Percentiles rank a stretch among this genome's conserved stretches.
Conservation (phyloP, 192 early-diverging fungal species). For the Dimargaris xerosporica region DNA sequence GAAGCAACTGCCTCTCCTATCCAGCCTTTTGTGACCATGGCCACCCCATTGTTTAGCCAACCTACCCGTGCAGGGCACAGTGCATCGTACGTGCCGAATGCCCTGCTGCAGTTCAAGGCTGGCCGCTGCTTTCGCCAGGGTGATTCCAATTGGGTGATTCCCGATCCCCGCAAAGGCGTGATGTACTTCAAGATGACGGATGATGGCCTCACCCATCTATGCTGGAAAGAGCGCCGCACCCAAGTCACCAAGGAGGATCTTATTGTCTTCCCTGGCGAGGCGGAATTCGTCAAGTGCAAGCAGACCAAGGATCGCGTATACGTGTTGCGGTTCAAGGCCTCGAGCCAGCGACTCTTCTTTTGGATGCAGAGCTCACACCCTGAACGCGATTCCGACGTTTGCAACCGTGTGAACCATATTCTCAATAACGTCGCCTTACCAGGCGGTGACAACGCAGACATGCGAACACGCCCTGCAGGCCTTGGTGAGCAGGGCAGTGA, state of each 20-base stretch:
- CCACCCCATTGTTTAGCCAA: slow-evolving; percentile 6
- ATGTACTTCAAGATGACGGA: slow-evolving; percentile 29
- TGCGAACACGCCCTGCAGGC: slow-evolving; percentile 17
- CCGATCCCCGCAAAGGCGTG: slow-evolving; percentile 55
- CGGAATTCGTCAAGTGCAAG: slow-evolving; percentile 37
- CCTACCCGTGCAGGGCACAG: background rate
- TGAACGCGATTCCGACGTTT: slow-evolving; percentile 39
- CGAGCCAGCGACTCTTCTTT: slow-evolving; percentile 60
- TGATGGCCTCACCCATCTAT: slow-evolving; percentile 63
- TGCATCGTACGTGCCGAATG: background rate
- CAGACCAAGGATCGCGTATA: slow-evolving; percentile 54
- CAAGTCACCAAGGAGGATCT: slow-evolving; percentile 40
- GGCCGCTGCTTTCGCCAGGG: slow-evolving; percentile 51
- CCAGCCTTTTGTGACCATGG: background rate
- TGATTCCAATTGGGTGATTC: slow-evolving; percentile 44
- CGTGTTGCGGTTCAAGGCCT: slow-evolving; percentile 67
- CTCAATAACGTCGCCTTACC: slow-evolving; percentile 22
- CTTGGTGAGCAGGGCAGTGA: slow-evolving; percentile 11
- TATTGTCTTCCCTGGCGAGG: slow-evolving; percentile 66
- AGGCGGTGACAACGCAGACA: slow-evolving; percentile 5
- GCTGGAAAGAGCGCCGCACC: slow-evolving; percentile 57
- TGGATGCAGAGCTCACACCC: slow-evolving; percentile 65
- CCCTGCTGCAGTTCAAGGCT: slow-evolving; percentile 48
- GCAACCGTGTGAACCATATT: slow-evolving; percentile 36
- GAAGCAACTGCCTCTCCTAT: no score